Evolutionary conservation across 2,329 filamentous ascomycete genomes (phyloP).

Genomic region (Colletotrichum musicola): DNA sequence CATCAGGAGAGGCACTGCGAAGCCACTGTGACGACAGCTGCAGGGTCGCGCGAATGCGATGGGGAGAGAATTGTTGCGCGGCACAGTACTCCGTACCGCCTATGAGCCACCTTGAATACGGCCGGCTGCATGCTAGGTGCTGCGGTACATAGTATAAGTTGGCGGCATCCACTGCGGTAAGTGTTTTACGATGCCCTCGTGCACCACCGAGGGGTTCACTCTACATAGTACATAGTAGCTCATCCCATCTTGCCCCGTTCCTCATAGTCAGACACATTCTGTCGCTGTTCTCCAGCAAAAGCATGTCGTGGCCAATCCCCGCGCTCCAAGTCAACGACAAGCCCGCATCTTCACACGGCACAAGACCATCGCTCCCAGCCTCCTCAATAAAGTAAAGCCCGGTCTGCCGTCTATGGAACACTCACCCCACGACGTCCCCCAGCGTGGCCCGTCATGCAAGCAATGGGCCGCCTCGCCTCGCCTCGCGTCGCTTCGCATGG

Average conservation of each 20-base stretch:
- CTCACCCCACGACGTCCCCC: constrained; percentile 1
- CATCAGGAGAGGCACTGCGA: constrained; percentile 17
- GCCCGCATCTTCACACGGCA: constrained; percentile 13
- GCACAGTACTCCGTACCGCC: no score
- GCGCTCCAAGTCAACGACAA: constrained; percentile 29
- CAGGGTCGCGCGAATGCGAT: constrained; percentile 11
- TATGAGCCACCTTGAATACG: background rate
- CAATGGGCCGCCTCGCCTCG: constrained; percentile 11
- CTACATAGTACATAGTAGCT: background rate
- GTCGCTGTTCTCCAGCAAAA: background rate
- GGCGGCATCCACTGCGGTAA: background rate
- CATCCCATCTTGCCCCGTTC: constrained; percentile 13
- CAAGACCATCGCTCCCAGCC: background rate
- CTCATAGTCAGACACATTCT: background rate
- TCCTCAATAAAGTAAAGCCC: background rate
- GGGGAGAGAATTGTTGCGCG: constrained; percentile 8
- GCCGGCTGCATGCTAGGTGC: background rate
- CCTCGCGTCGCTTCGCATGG: constrained; percentile 12
- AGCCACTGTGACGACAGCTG: constrained; percentile 21
- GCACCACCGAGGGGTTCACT: constrained; percentile 21
- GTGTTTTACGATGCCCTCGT: constrained; percentile 33
- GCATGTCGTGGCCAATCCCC: constrained; percentile 26
- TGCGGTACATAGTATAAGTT: background rate
- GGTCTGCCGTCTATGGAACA: background rate
- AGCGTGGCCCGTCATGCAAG: constrained; percentile 28